Conservation (phyloP, 257 asterid genomes). For the Lavandula angustifolia region DNA sequence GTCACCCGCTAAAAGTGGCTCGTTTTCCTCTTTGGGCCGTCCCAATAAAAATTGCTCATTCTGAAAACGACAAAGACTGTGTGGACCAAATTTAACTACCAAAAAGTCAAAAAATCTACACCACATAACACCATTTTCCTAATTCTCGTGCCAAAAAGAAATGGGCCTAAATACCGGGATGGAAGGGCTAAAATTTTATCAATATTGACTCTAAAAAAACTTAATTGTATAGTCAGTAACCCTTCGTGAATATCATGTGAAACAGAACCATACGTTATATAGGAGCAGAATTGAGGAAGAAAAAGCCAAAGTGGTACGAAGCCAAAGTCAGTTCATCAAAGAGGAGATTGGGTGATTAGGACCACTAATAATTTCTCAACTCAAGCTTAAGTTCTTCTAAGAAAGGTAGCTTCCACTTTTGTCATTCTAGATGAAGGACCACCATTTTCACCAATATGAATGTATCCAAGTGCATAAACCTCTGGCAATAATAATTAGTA, state of each 20-base stretch:
- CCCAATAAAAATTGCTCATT: too few species aligned
- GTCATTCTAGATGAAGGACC: slow-evolving; percentile 3
- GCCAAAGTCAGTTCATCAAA: slow-evolving; percentile 6
- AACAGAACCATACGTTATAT: neutral
- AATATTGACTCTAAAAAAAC: neutral
- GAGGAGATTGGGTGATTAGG: slow-evolving; percentile 13
- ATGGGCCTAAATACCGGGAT: too few species aligned
- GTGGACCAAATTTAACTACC: too few species aligned
- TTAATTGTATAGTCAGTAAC: neutral
- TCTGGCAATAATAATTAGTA: neutral
- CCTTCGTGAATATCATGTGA: neutral
- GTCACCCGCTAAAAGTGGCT: too few species aligned
- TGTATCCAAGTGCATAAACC: slow-evolving; percentile 10
- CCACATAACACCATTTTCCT: too few species aligned
- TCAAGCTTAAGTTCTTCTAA: neutral
- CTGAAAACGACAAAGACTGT: too few species aligned
- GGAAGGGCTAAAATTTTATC: too few species aligned
- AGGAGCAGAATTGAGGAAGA: neutral
- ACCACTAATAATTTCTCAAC: neutral
- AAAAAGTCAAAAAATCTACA: too few species aligned
- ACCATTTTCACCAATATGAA: neutral
- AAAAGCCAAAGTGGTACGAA: neutral
- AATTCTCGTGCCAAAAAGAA: too few species aligned
- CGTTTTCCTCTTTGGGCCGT: too few species aligned
- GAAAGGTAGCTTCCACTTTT: slow-evolving; percentile 3